phyloP scores from a whole-genome alignment of 2,329 filamentous ascomycete species.

The Penicillium capsulatum region DNA sequence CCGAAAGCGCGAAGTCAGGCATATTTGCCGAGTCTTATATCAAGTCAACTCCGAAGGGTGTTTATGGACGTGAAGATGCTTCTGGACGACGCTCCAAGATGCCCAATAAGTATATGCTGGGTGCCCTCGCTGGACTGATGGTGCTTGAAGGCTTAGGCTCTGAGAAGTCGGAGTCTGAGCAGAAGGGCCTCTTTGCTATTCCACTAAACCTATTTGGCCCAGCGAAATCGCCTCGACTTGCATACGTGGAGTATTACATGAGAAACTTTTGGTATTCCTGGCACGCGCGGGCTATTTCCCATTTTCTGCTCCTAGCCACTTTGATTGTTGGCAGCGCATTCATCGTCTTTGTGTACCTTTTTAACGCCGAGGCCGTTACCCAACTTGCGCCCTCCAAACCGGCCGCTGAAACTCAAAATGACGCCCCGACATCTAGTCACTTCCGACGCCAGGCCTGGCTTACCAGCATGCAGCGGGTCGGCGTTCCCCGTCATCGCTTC shows the following conservation, averaged over 20 bases:
- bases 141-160: slow-evolving; percentile 74
- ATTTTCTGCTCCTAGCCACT: slow-evolving; percentile 49
- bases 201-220: slow-evolving; percentile 56
- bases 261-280: slow-evolving; percentile 33
- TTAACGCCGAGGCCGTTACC: slow-evolving; percentile 56
- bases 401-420: slow-evolving; percentile 21
- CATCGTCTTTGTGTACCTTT: slow-evolving; percentile 53
- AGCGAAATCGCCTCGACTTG: slow-evolving; percentile 22
- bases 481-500: slow-evolving; percentile 83
- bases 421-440: slow-evolving; percentile 71
- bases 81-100: slow-evolving; percentile 49
- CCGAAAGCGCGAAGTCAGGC: slow-evolving; percentile 31
- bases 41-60: slow-evolving; percentile 24
- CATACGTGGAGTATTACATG: slow-evolving; percentile 25
- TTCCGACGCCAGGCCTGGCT: slow-evolving; percentile 87
- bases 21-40: slow-evolving; percentile 41
- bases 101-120: slow-evolving; percentile 78
- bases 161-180: slow-evolving; percentile 60
- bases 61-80: slow-evolving; percentile 39
- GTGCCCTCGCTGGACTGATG: slow-evolving; percentile 88
- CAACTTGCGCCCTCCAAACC: slow-evolving; percentile 42
- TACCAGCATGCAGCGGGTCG: slow-evolving; percentile 86
- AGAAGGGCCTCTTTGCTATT: slow-evolving; percentile 63
- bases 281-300: slow-evolving; percentile 37
- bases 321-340: slow-evolving; percentile 55